phyloP scores from a whole-genome alignment of 176 grass and related monocot species.

The Carex myosuroides region DNA sequence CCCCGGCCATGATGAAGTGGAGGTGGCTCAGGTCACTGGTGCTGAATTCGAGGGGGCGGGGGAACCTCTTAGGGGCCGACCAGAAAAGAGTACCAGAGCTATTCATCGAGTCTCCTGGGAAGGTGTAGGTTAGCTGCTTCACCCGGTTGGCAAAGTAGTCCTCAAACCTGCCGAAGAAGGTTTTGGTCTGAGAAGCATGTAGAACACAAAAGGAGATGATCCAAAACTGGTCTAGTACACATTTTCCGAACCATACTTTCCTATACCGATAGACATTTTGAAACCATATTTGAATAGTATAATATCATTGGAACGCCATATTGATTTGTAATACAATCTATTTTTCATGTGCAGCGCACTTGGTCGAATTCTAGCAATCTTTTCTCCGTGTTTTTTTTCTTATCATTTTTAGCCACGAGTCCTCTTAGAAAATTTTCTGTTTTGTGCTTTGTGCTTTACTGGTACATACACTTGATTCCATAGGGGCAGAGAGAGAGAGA shows the following conservation, averaged over 20 bases:
- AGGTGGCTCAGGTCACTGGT: constrained; percentile 41
- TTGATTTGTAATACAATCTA: not conserved
- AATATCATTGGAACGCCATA: not conserved
- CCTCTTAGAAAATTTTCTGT: not conserved
- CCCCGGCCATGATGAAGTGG: constrained; percentile 57
- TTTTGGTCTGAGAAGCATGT: not conserved
- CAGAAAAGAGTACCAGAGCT: constrained; percentile 64
- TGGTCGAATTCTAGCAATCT: not conserved
- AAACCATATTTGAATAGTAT: not conserved
- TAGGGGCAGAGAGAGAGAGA: not conserved
- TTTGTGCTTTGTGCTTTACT: not conserved
- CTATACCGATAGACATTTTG: not conserved
- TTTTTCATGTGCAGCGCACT: not conserved
- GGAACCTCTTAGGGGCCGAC: constrained; percentile 79
- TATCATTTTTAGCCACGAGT: not conserved
- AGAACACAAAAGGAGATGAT: not conserved
- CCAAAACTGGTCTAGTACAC: not conserved
- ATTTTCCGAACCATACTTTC: not conserved
- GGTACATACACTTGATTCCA: not conserved
- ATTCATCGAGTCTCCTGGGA: constrained; percentile 66
- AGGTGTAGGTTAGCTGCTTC: constrained; percentile 84
- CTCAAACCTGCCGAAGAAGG: constrained; percentile 50
- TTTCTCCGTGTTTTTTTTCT: not conserved
- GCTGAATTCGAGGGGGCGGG: constrained; percentile 52
- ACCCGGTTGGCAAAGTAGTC: constrained; percentile 75